Conservation (phyloP, 1,284 basidiomycete genomes). For the Pseudozyma tsukubaensis region DNA sequence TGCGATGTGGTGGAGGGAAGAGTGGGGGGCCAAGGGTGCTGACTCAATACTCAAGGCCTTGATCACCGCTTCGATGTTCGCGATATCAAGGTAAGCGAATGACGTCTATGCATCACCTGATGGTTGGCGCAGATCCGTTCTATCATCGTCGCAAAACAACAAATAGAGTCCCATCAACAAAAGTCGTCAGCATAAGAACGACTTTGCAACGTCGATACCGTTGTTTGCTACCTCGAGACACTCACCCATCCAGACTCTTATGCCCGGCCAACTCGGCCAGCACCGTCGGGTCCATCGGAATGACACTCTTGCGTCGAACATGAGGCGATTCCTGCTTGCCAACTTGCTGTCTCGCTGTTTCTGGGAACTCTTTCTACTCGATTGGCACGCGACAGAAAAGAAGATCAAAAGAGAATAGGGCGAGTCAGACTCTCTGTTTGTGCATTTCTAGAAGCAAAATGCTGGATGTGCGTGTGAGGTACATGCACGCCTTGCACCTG, state of each 20-base stretch:
- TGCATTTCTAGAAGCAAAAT: slow-evolving; percentile 1
- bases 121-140: slow-evolving; percentile 29
- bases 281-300: slow-evolving; percentile 69
- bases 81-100: not conserved
- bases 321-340: slow-evolving; percentile 54
- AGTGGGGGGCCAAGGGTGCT: no score
- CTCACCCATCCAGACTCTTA: slow-evolving; percentile 60
- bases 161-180: not conserved
- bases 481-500: not conserved
- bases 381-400: not conserved
- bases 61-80: no score
- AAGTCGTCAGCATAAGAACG: not conserved
- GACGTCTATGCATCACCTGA: slow-evolving; percentile 37
- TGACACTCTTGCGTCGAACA: slow-evolving; percentile 68
- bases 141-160: not conserved
- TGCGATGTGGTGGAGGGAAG: not conserved
- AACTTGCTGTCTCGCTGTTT: slow-evolving; percentile 51
- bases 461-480: not conserved
- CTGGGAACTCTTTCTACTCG: slow-evolving; percentile 50
- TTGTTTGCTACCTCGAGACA: not conserved
- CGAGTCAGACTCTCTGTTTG: slow-evolving; percentile 15
- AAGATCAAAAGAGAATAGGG: not conserved
- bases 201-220: not conserved
- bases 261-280: slow-evolving; percentile 69
- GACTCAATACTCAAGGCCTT: no score